Evolutionary conservation across 176 grass and related monocot species (phyloP), one percentile per base, ranked within the genome.

Genomic region (Alloteropsis semialata): DNA sequence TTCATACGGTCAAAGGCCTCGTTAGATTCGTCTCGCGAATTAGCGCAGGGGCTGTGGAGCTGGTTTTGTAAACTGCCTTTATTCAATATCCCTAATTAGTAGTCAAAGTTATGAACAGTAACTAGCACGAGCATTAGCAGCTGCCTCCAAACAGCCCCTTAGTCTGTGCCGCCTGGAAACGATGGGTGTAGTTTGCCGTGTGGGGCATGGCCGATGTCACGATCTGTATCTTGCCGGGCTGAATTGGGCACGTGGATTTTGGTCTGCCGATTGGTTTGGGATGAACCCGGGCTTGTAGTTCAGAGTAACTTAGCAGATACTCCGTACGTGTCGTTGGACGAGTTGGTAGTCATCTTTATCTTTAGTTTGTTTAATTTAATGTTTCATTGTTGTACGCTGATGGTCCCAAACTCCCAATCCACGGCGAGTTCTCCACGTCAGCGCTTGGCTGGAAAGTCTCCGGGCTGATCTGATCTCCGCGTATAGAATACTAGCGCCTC

Each of bases 341-440:
- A 10, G 18, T 38, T 51, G 19, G 51, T 3, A 17, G 46, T 49
- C 17, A 25, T 36, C 24, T 22, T 24, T 36, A n/a, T n/a, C n/a
- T n/a, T n/a, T n/a, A n/a, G n/a, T n/a, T n/a, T n/a, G n/a, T n/a
- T n/a, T n/a, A n/a, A n/a, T n/a, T n/a, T n/a, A n/a, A n/a, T n/a
- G n/a, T n/a, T n/a, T n/a, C n/a, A n/a, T n/a, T n/a, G n/a, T n/a
- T n/a, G n/a, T n/a, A n/a, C n/a, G n/a, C n/a, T n/a, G n/a, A n/a
- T n/a, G n/a, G n/a, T n/a, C n/a, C n/a, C n/a, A n/a, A n/a, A n/a
- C 46, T 65, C 46, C 2, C 25, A 54, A 82, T 82, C 53, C 64
- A 25, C 36, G 18, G 8, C 27, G 72, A 30, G 38, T 4, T 37
- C 17, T 74, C 68, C 81, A 75, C 87, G 60, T 84, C 78, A 84